A percentile compares a stretch with the other conserved stretches of the same genome.
These are phyloP conservation scores for Populus hybrid DNA, from an alignment of 441 rosid genomes.

Conservation along the genomic window DNA sequence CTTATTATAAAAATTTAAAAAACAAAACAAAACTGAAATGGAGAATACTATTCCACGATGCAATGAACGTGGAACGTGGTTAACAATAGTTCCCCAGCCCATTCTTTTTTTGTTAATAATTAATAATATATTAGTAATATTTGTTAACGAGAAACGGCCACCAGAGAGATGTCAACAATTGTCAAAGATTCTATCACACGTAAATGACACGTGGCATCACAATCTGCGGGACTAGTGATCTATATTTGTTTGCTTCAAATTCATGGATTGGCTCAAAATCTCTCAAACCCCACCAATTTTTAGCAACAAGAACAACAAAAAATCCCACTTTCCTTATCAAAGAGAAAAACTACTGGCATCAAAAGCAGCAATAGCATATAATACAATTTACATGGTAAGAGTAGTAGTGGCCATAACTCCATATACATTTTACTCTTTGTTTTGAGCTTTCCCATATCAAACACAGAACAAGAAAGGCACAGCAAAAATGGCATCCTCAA, in stretches of 20 bases:
- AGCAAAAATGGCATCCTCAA: constrained; percentile 53
- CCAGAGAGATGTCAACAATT: constrained; percentile 12
- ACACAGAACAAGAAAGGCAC: background rate
- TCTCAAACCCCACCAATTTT: constrained; percentile 1
- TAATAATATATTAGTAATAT: background rate
- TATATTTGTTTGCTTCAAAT: constrained; percentile 1
- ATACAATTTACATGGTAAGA: no score
- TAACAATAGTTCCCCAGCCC: no score
- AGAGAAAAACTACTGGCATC: background rate
- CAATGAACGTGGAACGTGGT: no score
- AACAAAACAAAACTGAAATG: no score
- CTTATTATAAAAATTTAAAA: no score
- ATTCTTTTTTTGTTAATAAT: no score
- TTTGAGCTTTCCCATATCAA: background rate
- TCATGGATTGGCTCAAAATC: constrained; percentile 18
- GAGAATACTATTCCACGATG: no score
- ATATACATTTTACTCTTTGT: background rate
- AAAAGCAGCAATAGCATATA: background rate
- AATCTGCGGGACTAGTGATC: constrained; percentile 29
- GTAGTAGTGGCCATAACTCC: background rate
- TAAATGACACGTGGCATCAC: constrained; percentile 42
- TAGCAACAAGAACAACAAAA: background rate
- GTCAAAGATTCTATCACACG: constrained; percentile 26
- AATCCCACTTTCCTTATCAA: background rate
- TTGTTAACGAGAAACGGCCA: constrained; percentile 7